Evolutionary conservation across 2,329 filamentous ascomycete species (phyloP), one percentile per base, ranked within the genome.

Genomic region (Aspergillus terreus): DNA sequence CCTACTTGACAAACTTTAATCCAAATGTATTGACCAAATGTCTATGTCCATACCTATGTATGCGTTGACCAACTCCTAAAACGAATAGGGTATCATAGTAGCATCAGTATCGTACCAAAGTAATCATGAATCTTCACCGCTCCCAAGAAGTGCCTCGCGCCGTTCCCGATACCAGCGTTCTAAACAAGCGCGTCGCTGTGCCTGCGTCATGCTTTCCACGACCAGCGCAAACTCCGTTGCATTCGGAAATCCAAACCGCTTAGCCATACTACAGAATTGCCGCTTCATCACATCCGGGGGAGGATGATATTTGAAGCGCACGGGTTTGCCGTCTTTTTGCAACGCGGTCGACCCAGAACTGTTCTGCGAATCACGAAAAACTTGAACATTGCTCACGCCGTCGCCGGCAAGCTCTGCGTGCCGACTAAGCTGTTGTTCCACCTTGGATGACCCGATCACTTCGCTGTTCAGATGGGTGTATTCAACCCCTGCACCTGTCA

Each of bases 381-480:
- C 69, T 43, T 71, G 68, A 6, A 62, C 49, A 41, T 71, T 61
- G n/a, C 63, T 65, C 2, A 49, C 45, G 9, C 66, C 60, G 21
- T 68, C 63, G 15, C 61, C 62, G 7, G 67, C 66, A 35, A 72
- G 69, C 63, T 87, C 84, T 4, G 92, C 94, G 40, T 83, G 84
- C 17, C 85, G 85, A 43, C 88, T 92, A 4, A 99, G 81, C 51
- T 86, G 83, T 57, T 88, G 87, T 72, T 99, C 94, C n/a, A 96
- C 82, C 60, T 87, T 90, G n/a, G 88, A 94, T 1, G 90, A 87
- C 10, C 94, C 94, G 51, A 99, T 83, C 12, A 99, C 92, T 71
- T 99, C 92, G 1, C 89, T 90, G 67, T 99, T 99, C 61, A 97
- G 88, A 65, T 99, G 94, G 0, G 91, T 95, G 68, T 99, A 99